phyloP scores from a whole-genome alignment of 2,329 filamentous ascomycete species.

The Penicillium brevicompactum region DNA sequence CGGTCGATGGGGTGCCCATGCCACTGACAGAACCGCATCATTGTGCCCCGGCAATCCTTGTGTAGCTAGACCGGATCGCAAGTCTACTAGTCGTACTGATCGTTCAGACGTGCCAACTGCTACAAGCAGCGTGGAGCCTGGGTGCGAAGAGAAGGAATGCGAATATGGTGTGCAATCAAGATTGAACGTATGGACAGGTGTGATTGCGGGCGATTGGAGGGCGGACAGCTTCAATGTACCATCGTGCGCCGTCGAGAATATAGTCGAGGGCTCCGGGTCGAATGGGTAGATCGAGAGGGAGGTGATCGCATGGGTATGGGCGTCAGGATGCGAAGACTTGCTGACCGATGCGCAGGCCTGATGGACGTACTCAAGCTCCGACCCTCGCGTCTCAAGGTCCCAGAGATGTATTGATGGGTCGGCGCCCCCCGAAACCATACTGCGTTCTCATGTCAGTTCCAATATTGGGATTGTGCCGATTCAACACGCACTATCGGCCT shows the following conservation, averaged over 20 bases:
- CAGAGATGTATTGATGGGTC: constrained; percentile 84
- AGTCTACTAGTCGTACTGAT: constrained; percentile 79
- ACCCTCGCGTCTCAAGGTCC: constrained; percentile 71
- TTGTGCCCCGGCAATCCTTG: constrained; percentile 70
- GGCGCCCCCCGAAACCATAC: constrained; percentile 80
- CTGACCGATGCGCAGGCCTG: constrained; percentile 53
- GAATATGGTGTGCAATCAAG: constrained; percentile 53
- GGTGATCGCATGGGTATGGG: constrained; percentile 50
- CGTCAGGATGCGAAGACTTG: constrained; percentile 38
- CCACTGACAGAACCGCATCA: constrained; percentile 67
- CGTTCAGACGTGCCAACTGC: constrained; percentile 88
- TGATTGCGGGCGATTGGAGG: constrained; percentile 42
- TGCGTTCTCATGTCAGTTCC: constrained; percentile 34
- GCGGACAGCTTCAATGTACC: constrained; percentile 49
- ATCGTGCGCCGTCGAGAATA: constrained; percentile 50
- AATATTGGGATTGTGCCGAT: neutral
- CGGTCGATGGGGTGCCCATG: constrained; percentile 81
- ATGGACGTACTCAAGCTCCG: constrained; percentile 53
- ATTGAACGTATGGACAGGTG: constrained; percentile 48
- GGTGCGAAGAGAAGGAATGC: constrained; percentile 71
- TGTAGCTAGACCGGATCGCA: constrained; percentile 76
- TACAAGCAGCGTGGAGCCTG: constrained; percentile 72
- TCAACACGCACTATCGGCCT: constrained; percentile 63
- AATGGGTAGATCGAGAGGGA: constrained; percentile 53
- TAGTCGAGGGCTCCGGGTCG: constrained; percentile 49